Evolutionary conservation across 345 rosid species (phyloP), one percentile per base, ranked within the genome.

Genomic region (Salix exigua): DNA sequence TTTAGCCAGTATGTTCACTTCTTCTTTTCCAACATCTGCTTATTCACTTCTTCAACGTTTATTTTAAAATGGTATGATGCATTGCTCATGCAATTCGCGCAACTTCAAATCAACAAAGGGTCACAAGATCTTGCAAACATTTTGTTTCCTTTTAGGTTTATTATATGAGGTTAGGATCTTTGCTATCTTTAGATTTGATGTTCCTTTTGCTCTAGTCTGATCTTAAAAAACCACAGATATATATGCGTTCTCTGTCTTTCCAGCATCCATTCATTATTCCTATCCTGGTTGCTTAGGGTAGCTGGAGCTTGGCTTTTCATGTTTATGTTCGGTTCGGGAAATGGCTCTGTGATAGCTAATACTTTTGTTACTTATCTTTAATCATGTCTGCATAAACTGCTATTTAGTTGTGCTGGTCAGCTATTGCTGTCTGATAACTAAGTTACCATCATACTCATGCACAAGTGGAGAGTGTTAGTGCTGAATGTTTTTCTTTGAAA

Each of bases 1-100:
- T 90, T 91, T 19, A 83, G 87, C 48, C 21, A 73, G 97, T 91
- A 77, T 84, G 91, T 82, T 68, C 63, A 68, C 5, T 1, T 50
- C 5, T n/a, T n/a, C 58, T n/a, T n/a, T 1, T 76, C 16, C 53
- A 33, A 2, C 30, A 58, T 46, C 64, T 58, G n/a, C 2, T 14
- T 69, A 1, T 8, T 19, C 63, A 58, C 2, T 23, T 58, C 63
- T 58, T 58, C 14, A 23, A 58, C 23, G 63, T 1, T 58, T 58
- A 2, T 55, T 55, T 10, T 58, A 7, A 51, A 58, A 58, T 9
- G 1, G 28, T n/a, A 23, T 58, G 28, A 58, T n/a, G 26, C 37
- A 35, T 35, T 35, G 37, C 14, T n/a, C 25, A 23, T 58, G 63
- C 63, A 58, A 0, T 58, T 58, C 63, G 5, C 25, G 5, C 26